A percentile compares a stretch with the other conserved stretches of the same genome.
Conservation (phyloP, 768 basidiomycete species). For the Kondoa malvinella region DNA sequence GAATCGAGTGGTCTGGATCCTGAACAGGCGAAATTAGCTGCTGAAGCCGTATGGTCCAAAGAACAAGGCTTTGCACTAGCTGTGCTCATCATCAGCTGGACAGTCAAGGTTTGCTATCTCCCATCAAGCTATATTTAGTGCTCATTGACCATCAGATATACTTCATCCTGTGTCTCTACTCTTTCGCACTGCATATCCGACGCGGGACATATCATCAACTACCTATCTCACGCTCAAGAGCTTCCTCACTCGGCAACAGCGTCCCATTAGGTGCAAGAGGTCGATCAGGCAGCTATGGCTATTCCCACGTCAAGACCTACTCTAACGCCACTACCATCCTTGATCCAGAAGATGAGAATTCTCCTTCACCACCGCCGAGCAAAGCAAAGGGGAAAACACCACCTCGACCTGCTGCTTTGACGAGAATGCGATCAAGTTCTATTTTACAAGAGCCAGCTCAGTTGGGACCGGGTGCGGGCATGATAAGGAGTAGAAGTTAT, state of each 20-base stretch:
- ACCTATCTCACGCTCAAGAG: constrained; percentile 31
- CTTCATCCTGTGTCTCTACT: constrained; percentile 76
- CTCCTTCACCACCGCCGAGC: neutral
- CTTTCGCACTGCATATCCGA: constrained; percentile 79
- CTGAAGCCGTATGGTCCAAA: constrained; percentile 66
- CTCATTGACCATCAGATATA: constrained; percentile 47
- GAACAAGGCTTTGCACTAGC: constrained; percentile 68
- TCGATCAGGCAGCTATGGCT: neutral
- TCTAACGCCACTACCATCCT: neutral
- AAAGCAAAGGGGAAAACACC: neutral
- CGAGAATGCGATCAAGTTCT: neutral
- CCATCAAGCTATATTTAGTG: neutral
- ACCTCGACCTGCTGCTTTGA: neutral
- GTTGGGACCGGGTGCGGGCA: neutral
- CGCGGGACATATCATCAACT: constrained; percentile 76
- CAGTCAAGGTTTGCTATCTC: constrained; percentile 52
- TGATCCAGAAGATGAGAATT: neutral
- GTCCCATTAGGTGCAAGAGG: neutral
- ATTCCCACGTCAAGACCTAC: neutral
- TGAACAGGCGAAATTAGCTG: constrained; percentile 48
- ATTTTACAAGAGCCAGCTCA: neutral
- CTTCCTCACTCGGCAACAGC: neutral
- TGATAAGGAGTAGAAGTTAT: neutral
- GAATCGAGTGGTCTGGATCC: constrained; percentile 40
- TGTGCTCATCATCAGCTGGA: constrained; percentile 68